Evolutionary conservation across 2,329 filamentous ascomycete genomes (phyloP), one percentile per base, ranked within the genome.

Genomic region (Annulohypoxylon truncatum): DNA sequence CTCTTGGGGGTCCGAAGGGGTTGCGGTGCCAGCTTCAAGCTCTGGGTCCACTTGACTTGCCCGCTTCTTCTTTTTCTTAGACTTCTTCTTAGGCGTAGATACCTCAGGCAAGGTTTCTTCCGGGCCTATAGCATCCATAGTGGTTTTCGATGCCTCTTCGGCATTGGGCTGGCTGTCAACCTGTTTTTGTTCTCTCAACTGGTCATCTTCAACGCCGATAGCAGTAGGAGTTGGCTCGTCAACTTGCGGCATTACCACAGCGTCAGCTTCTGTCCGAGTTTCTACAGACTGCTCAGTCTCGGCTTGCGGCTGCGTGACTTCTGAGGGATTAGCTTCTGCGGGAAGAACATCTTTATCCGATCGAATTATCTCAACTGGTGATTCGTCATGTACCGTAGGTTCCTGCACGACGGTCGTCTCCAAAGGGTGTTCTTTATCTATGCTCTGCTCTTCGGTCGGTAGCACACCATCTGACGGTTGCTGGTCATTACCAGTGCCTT

Each of bases 61-160:
- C 77, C 73, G 70, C 75, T 77, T 78, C 60, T 77, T 77, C 57
- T 74, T 75, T 61, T 82, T 81, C 72, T 81, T 80, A 10, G 75
- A 74, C 57, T 79, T 79, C 66, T 80, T 79, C 65, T 80, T 79
- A 52, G 59, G 71, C 33, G 69, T 64, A 38, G 58, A 72, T 56
- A 64, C 28, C 26, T 70, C 61, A 29, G 55, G 42, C 15, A 56
- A 51, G 12, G 31, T 15, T 44, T 61, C 55, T 48, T 60, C 64
- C 24, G 38, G 47, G 10, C 9, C 54, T n/a, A 51, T 24, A 18
- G 33, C 29, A 33, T 64, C 56, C 63, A 47, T 31, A 12, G 33
- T 4, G 6, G 12, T 47, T 6, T 20, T 8, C 40, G 67, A 50
- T 1, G 74, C 68, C 80, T 82, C 61, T 77, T 79, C 67, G 75